Evolutionary conservation across 768 basidiomycete species (phyloP), one percentile per base, ranked within the genome.

Genomic region (Hypholoma sublateritium): DNA sequence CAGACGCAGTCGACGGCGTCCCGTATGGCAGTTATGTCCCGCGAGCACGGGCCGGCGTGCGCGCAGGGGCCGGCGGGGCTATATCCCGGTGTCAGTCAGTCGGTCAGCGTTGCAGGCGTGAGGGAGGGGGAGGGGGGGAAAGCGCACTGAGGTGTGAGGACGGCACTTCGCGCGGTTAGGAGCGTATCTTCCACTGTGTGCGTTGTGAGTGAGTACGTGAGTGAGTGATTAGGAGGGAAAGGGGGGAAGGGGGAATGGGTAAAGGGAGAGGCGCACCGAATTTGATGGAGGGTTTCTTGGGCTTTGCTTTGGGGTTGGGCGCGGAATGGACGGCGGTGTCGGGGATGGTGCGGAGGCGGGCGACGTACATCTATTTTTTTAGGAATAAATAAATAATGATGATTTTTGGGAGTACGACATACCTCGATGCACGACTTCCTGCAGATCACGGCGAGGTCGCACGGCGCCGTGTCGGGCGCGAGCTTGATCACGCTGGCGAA

Each of bases 41-140:
- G n/a, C n/a, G n/a, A n/a, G 59, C 85, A 86, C 25, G 74, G 64
- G 0, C 85, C 84, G 24, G 65, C 53, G 63, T 86, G 84, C 19
- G 69, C 65, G 63, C 83, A 84, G 12, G 77, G 76, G 16, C 47
- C 36, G 5, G 65, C 58, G 28, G 41, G 1, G 14, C 16, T 39
- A 5, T 32, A 47, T n/a, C 22, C n/a, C n/a, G n/a, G n/a, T n/a
- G n/a, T n/a, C n/a, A n/a, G n/a, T n/a, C n/a, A n/a, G n/a, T n/a
- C n/a, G n/a, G n/a, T n/a, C n/a, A n/a, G n/a, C n/a, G n/a, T n/a
- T n/a, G n/a, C n/a, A n/a, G n/a, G n/a, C n/a, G n/a, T n/a, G n/a
- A n/a, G n/a, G n/a, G n/a, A n/a, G n/a, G n/a, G n/a, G n/a, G n/a
- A n/a, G n/a, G n/a, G n/a, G n/a, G n/a, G n/a, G n/a, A n/a, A n/a